These are phyloP conservation scores for Penicillium thymicola DNA, from an alignment of 2,329 filamentous ascomycete genomes.

Conservation along the genomic window DNA sequence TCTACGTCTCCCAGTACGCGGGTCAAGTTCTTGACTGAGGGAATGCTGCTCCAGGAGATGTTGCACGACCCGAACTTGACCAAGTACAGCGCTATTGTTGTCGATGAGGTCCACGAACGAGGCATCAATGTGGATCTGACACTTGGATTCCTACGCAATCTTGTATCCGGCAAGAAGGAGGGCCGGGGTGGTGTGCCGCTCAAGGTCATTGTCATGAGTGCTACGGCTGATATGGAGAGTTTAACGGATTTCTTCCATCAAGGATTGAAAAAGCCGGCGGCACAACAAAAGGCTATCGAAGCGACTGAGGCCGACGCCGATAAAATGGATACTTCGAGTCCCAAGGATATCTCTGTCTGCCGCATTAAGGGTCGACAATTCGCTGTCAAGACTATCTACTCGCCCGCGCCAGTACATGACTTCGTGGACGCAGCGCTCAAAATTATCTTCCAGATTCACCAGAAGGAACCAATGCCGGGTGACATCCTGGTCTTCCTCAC, in stretches of 20 bases:
- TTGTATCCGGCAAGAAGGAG: slow-evolving; percentile 58
- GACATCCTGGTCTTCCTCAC: slow-evolving; percentile 91
- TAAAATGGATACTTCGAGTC: slow-evolving; percentile 35
- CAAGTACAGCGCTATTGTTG: slow-evolving; percentile 84
- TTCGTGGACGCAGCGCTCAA: slow-evolving; percentile 79
- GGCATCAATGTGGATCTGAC: slow-evolving; percentile 92
- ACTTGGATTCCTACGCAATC: slow-evolving; percentile 79
- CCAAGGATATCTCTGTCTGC: slow-evolving; percentile 54
- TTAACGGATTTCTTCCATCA: slow-evolving; percentile 70
- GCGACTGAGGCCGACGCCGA: slow-evolving; percentile 9
- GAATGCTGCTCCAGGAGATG: slow-evolving; percentile 93
- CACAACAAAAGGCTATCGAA: slow-evolving; percentile 11
- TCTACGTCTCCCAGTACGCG: slow-evolving; percentile 74
- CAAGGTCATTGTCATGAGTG: slow-evolving; percentile 95
- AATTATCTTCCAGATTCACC: slow-evolving; percentile 80
- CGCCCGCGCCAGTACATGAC: slow-evolving; percentile 70
- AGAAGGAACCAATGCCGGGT: slow-evolving; percentile 84
- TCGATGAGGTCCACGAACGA: slow-evolving; percentile 96
- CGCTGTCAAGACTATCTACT: slow-evolving; percentile 75
- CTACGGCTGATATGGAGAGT: slow-evolving; percentile 82
- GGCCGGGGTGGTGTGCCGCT: slow-evolving; percentile 70
- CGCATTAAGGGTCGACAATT: slow-evolving; percentile 84
- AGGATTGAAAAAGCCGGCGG: slow-evolving; percentile 19
- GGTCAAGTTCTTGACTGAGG: slow-evolving; percentile 94
- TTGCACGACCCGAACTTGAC: slow-evolving; percentile 76